Base-by-base conservation (phyloP, 2,329 filamentous ascomycete genomes). In the Gyromitra esculenta region DNA sequence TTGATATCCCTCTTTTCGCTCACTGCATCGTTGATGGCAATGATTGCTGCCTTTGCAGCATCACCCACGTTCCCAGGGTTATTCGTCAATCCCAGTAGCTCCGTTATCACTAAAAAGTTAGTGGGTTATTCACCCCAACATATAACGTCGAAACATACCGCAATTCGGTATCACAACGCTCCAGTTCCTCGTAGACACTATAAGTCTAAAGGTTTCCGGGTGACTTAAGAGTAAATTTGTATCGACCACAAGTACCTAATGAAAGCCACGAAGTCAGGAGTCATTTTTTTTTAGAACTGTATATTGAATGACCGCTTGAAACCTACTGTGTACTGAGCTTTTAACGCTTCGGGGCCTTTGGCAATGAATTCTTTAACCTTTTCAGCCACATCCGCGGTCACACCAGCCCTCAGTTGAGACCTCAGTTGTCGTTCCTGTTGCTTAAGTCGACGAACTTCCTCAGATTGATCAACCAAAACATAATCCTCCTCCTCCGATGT, bases 171-270 rank as follows among this genome's bases (percentile, higher is more conserved):
- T 76, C 37, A 81, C 77, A 9, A 81, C 77, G 5, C 73, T 57
- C 81, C 81, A 81, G 21, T 79, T 68, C 31, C 72, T 73, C 2
- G 68, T 75, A 8, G 76, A 75, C 2, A 80, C 70, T 67, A 81
- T 80, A 6, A 79, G 73, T 21, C 78, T 79, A 60, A 81, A 81
- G 8, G 76, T 79, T 35, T 80, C 80, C 5, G 79, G 79, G n/a
- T 81, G 74, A 9, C 77, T 80, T 5, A 81, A 52, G 1, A 81
- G 59, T 4, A 80, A 66, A 68, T 81, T 81, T 5, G 81, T 81
- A 59, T 81, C 81, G 25, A 81, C 77, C 5, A 81, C 77, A 52
- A 81, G 72, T 50, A 78, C 73, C 72, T 80, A 77, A 18, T 59
- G 25, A n/a, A 41, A 60, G 11, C 41, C 73, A 73, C 77, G 79